These are phyloP conservation scores for Curvularia sp. DNA, from an alignment of 2,329 filamentous ascomycete species.

Conservation along the genomic window DNA sequence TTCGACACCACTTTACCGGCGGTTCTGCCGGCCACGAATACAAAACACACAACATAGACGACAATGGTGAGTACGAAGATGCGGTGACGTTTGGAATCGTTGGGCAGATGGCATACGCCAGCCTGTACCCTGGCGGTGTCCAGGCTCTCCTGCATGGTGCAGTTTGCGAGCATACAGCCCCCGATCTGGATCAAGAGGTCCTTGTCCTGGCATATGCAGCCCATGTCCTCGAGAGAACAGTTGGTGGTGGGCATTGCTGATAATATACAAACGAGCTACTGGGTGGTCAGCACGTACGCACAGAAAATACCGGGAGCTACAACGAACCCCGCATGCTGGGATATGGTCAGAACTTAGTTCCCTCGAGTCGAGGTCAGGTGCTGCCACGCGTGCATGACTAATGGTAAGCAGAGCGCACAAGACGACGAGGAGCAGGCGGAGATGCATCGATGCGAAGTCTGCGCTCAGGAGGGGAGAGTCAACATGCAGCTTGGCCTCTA, in stretches of 20 bases:
- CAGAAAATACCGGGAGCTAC: not conserved
- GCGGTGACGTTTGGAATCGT: conserved; percentile 17
- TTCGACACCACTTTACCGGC: conserved; percentile 26
- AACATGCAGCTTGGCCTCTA: not conserved
- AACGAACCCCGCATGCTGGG: conserved; percentile 30
- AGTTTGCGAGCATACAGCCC: conserved; percentile 33
- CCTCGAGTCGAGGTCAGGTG: conserved; percentile 2
- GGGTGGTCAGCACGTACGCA: not conserved
- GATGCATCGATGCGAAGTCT: conserved; percentile 9
- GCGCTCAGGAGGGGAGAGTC: not conserved
- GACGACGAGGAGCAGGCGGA: not conserved
- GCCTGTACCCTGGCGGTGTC: conserved; percentile 34
- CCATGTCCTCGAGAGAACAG: conserved; percentile 26
- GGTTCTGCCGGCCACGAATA: conserved; percentile 25
- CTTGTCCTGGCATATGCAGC: conserved; percentile 26
- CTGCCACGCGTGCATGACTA: conserved; percentile 1
- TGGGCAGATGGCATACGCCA: conserved; percentile 28
- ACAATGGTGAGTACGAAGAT: conserved; percentile 21
- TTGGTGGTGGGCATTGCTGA: conserved; percentile 19
- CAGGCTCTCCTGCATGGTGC: conserved; percentile 30
- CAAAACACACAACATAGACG: conserved; percentile 23
- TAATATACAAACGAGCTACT: conserved; percentile 30
- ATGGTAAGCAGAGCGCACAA: conserved; percentile 7
- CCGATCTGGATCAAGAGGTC: conserved; percentile 13
- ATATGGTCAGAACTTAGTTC: conserved; percentile 25